These are phyloP conservation scores for Lactifluus hygrophoroides DNA, from an alignment of 768 basidiomycete genomes.

Conservation along the genomic window DNA sequence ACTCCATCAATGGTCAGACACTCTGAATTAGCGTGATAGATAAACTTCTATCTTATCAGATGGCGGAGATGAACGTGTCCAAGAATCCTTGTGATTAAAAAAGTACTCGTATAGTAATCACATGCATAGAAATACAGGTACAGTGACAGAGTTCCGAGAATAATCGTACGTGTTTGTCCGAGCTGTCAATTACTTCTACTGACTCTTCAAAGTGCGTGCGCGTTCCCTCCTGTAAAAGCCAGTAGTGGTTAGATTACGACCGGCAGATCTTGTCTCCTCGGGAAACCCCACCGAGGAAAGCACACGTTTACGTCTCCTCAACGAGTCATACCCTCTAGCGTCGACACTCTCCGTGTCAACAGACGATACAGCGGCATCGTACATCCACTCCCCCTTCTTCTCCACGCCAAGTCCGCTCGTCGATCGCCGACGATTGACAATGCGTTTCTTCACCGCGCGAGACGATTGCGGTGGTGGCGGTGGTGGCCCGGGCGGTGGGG, in stretches of 20 bases:
- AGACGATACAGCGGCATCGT: slow-evolving; percentile 16
- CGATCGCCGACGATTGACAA: slow-evolving; percentile 20
- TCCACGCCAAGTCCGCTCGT: slow-evolving; percentile 7
- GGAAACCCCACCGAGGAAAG: slow-evolving; percentile 13
- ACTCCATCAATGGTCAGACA: too few species aligned
- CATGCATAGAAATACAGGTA: too few species aligned
- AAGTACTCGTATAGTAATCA: too few species aligned
- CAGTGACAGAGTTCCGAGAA: too few species aligned
- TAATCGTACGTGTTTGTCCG: too few species aligned
- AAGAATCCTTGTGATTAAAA: too few species aligned
- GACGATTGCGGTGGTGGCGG: slow-evolving; percentile 7
- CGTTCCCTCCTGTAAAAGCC: not conserved
- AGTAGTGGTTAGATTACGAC: not conserved
- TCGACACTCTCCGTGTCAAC: slow-evolving; percentile 11
- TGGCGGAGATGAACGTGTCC: too few species aligned
- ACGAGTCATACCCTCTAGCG: slow-evolving; percentile 1
- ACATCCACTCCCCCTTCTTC: slow-evolving; percentile 17
- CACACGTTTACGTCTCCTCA: slow-evolving; percentile 18
- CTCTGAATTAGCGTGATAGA: too few species aligned
- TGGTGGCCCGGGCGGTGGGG: too few species aligned
- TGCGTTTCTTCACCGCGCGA: slow-evolving; percentile 21
- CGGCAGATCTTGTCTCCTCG: not conserved
- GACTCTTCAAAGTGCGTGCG: not conserved
- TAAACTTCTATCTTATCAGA: too few species aligned
- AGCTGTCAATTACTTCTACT: too few species aligned